A percentile compares a stretch with the other conserved stretches of the same genome.
These are phyloP conservation scores for Termitomyces heimii DNA, from an alignment of 768 basidiomycete genomes.

Conservation along the genomic window DNA sequence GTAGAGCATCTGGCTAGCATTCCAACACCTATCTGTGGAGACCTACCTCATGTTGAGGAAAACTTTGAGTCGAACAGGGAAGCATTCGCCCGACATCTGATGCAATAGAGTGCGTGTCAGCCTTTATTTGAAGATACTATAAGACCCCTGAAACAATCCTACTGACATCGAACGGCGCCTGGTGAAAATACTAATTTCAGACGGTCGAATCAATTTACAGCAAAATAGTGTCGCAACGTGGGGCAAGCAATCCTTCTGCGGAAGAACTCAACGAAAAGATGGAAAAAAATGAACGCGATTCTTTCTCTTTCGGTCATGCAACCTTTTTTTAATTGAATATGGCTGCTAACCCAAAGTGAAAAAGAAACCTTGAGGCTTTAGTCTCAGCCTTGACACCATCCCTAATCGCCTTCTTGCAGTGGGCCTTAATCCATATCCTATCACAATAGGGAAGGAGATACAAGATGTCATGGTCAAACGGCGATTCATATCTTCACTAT, in stretches of 20 bases:
- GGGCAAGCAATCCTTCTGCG: background rate
- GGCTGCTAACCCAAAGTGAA: background rate
- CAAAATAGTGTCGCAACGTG: background rate
- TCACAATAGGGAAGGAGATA: background rate
- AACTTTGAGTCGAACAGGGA: background rate
- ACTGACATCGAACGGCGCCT: background rate
- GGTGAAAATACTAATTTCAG: background rate
- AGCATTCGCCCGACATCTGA: background rate
- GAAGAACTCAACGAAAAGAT: background rate
- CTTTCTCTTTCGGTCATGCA: background rate
- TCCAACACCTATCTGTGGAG: background rate
- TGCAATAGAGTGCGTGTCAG: background rate
- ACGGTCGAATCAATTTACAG: background rate
- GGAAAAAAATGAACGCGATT: background rate
- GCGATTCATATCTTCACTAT: slow-evolving; percentile 1
- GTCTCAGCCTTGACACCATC: slow-evolving; percentile 7
- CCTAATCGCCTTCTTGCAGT: slow-evolving; percentile 6
- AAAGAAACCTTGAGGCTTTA: background rate
- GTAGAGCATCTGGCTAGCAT: background rate
- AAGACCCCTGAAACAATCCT: background rate
- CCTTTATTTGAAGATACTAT: background rate
- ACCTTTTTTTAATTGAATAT: background rate
- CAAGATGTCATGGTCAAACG: slow-evolving; percentile 6
- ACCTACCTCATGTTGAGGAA: background rate
- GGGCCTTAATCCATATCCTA: background rate